phyloP scores from a whole-genome alignment of 805 yeast genomes.

The Candida palmyrensis region DNA sequence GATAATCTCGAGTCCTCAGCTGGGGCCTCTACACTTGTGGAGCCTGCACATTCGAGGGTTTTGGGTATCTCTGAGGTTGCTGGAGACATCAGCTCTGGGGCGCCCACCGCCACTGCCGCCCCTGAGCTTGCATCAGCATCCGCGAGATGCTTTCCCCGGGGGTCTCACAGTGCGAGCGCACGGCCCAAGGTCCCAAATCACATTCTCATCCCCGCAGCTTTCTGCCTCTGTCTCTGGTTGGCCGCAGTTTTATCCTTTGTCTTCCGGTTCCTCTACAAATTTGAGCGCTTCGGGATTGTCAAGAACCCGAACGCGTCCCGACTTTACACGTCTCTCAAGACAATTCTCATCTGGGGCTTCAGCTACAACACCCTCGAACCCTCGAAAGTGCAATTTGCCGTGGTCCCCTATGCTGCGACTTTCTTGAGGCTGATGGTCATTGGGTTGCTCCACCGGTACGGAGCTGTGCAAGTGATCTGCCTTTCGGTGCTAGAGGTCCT shows the following conservation, averaged over 20 bases:
- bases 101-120: too few relatives aligned
- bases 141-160: too few relatives aligned
- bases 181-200: not conserved
- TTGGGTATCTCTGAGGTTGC: too few relatives aligned
- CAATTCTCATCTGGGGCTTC: conserved; percentile 43
- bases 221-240: conserved; percentile 8
- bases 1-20: too few relatives aligned
- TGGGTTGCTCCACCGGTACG: conserved; percentile 40
- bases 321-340: conserved; percentile 44
- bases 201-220: not conserved
- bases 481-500: conserved; percentile 31
- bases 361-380: conserved; percentile 43
- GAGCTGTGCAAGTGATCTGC: conserved; percentile 39
- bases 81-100: too few relatives aligned
- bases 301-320: conserved; percentile 18
- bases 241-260: conserved; percentile 8
- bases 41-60: too few relatives aligned
- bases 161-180: not conserved
- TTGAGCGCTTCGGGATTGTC: conserved; percentile 12
- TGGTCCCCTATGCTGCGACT: conserved; percentile 28
- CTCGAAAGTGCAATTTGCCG: conserved; percentile 30
- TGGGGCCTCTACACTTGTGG: too few relatives aligned
- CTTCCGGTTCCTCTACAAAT: conserved; percentile 7
- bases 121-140: too few relatives aligned
- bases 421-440: conserved; percentile 36